Conservation (phyloP, 2,329 filamentous ascomycete genomes). For the Fusarium buxicola region DNA sequence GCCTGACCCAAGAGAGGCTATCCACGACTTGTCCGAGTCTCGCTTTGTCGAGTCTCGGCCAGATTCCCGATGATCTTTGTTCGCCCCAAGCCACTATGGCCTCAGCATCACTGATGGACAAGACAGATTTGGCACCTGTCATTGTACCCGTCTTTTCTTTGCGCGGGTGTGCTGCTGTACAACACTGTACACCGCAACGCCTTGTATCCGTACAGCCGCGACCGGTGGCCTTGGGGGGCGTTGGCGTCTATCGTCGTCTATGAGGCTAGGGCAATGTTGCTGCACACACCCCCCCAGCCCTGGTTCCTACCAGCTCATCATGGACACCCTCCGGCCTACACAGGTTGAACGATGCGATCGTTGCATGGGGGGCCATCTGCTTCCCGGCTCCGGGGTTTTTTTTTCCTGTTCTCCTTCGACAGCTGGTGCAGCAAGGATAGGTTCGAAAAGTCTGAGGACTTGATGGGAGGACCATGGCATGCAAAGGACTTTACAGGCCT, state of each 20-base stretch:
- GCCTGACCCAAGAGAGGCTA: constrained; percentile 27
- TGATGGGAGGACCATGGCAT: not conserved
- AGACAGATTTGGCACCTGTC: constrained; percentile 41
- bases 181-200: constrained; percentile 37
- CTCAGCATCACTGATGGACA: constrained; percentile 32
- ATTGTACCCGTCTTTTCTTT: constrained; percentile 23
- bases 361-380: constrained; percentile 42
- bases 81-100: constrained; percentile 29
- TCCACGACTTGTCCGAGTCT: constrained; percentile 21
- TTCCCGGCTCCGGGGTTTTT: constrained; percentile 45
- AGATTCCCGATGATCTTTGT: constrained; percentile 19
- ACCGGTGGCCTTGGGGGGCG: constrained; percentile 27
- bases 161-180: constrained; percentile 34
- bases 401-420: constrained; percentile 12
- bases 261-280: constrained; percentile 21
- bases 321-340: constrained; percentile 34
- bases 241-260: constrained; percentile 34
- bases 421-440: constrained; percentile 21
- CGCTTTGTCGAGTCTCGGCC: constrained; percentile 20
- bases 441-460: not conserved
- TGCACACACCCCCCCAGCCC: constrained; percentile 34
- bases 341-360: constrained; percentile 44
- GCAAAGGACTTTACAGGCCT: constrained; percentile 1
- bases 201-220: constrained; percentile 34
- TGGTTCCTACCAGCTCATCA: constrained; percentile 32